A percentile compares a stretch with the other conserved stretches of the same genome.
Conservation (phyloP, 2,329 filamentous ascomycete species). For the Microsporum audouinii region DNA sequence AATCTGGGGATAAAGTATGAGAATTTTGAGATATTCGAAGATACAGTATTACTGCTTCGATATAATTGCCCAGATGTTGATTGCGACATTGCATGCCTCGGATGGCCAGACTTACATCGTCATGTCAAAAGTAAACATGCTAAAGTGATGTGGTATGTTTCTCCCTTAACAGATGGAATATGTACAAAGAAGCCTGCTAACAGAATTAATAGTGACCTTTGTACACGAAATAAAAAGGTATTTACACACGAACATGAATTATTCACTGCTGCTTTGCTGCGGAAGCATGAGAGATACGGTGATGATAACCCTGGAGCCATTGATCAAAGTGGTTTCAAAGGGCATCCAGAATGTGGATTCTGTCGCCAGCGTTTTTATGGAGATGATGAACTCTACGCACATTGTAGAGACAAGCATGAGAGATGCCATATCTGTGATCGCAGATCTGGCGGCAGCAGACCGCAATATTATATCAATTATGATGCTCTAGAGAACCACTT, state of each 20-base stretch:
- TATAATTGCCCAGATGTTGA: slow-evolving; percentile 87
- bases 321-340: slow-evolving; percentile 91
- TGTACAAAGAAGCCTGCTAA: background rate
- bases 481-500: slow-evolving; percentile 79
- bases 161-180: background rate
- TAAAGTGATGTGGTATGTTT: slow-evolving; percentile 65
- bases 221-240: slow-evolving; percentile 89
- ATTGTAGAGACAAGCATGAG: slow-evolving; percentile 90
- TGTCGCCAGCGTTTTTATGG: slow-evolving; percentile 89
- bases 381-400: slow-evolving; percentile 84
- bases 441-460: slow-evolving; percentile 49
- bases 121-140: slow-evolving; percentile 74
- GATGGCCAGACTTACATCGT: slow-evolving; percentile 65
- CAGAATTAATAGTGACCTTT: slow-evolving; percentile 54
- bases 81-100: slow-evolving; percentile 75
- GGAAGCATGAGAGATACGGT: slow-evolving; percentile 78
- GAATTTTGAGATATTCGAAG: slow-evolving; percentile 76
- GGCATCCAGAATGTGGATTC: slow-evolving; percentile 88
- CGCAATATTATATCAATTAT: slow-evolving; percentile 88
- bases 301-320: slow-evolving; percentile 81
- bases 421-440: slow-evolving; percentile 90
- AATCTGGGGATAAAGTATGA: slow-evolving; percentile 89
- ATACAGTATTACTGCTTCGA: slow-evolving; percentile 73
- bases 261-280: slow-evolving; percentile 68
- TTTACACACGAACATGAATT: slow-evolving; percentile 97